phyloP scores from a whole-genome alignment of 2,329 filamentous ascomycete genomes.

The Aureobasidium sp. region DNA sequence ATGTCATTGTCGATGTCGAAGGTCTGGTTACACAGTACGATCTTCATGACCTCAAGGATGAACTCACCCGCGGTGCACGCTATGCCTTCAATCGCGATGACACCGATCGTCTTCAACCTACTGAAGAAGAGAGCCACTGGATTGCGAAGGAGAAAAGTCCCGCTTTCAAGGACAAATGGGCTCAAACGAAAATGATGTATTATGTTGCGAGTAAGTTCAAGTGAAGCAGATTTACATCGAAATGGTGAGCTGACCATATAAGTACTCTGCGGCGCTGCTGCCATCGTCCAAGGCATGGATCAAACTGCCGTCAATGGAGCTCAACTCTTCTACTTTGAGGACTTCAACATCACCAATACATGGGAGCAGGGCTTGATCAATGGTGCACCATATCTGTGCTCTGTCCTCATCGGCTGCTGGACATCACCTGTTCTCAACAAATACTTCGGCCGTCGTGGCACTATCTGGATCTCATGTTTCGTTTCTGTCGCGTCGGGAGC shows the following conservation, averaged over 20 bases:
- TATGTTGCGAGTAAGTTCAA: conserved; percentile 52
- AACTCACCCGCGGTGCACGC: conserved; percentile 30
- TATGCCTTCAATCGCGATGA: conserved; percentile 29
- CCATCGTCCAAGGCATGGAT: conserved; percentile 61
- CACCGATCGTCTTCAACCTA: conserved; percentile 49
- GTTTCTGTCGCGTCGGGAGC: conserved; percentile 60
- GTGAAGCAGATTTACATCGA: too few relatives aligned
- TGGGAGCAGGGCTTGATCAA: conserved; percentile 44
- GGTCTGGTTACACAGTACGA: conserved; percentile 28
- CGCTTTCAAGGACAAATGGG: conserved; percentile 75
- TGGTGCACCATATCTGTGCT: conserved; percentile 51
- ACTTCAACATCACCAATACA: conserved; percentile 29
- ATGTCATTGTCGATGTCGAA: conserved; percentile 31
- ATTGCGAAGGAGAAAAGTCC: conserved; percentile 69
- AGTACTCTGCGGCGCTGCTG: conserved; percentile 56
- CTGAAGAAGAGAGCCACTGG: conserved; percentile 61
- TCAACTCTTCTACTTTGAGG: conserved; percentile 30
- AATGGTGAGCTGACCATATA: not conserved
- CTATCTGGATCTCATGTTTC: conserved; percentile 73
- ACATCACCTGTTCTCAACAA: conserved; percentile 65
- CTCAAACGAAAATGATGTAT: conserved; percentile 54
- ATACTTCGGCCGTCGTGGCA: conserved; percentile 64
- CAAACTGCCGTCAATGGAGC: conserved; percentile 57
- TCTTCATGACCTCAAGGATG: conserved; percentile 28
- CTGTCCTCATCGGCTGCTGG: conserved; percentile 53